Base-by-base conservation (phyloP, 1,139 yeast genomes). In the Debaryomyces subglobosus region DNA sequence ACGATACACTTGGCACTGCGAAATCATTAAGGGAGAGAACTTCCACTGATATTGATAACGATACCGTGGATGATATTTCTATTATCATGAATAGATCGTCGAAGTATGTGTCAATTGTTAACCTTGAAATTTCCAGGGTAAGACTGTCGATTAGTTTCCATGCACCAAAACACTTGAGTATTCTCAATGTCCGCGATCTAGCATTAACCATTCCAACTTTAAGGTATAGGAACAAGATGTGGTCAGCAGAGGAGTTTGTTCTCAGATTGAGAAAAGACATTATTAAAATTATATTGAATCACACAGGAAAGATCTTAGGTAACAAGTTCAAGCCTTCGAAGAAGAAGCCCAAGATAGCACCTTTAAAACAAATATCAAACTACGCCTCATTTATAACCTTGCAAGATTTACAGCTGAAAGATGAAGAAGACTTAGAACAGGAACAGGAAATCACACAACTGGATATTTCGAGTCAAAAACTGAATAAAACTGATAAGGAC, bases 241-340 rank as follows among this genome's bases (percentile, higher is more conserved):
- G 96, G 95, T 84, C 96, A 1, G 82, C 82, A 44, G 82, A 86
- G 53, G 97, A 91, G 51, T 73, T 90, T 43, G 77, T 86, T 27
- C 67, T 80, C 48, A 78, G 83, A 38, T 62, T 90, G 45, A 81
- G 85, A 61, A 85, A 82, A 56, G 92, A 88, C 59, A 74, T 91
- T 27, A 75, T 88, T 47, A 83, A 80, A 63, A 75, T 85, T 16
- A 81, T 91, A 34, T 68, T 91, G 46, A 81, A 77, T 44, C 96
- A 91, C 60, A 77, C 95, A 1, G 96, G 96, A 5, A 82, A 86
- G 54, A 80, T 92, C 51, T 74, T 91, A 48, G 88, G 90, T 33
- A 91, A 90, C 67, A 89, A 89, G 65, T 76, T 90, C 58, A 77
- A 81, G 53, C 68, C 70, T 5, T 61, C 67, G 49, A 77, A 72